Percentiles rank a stretch among this genome's conserved stretches.
Evolutionary conservation across 208 protist species (phyloP).

Genomic region (Trypanosoma congolense): DNA sequence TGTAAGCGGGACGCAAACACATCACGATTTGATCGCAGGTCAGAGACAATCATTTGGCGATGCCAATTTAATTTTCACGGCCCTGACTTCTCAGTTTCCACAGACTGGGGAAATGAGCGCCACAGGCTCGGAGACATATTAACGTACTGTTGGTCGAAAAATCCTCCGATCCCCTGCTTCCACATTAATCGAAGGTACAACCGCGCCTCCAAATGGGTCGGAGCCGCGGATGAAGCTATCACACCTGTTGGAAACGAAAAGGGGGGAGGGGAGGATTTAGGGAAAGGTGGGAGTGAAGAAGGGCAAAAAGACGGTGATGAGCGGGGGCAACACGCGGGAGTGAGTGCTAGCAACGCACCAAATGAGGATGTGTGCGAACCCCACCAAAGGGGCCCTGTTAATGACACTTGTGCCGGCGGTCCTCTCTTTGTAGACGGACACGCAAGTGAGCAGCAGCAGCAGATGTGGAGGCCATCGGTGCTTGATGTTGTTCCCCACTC

Average conservation of each 20-base stretch:
- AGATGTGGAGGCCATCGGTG: conserved; percentile 13
- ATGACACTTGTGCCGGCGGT: neutral
- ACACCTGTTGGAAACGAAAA: neutral
- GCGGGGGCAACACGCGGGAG: neutral
- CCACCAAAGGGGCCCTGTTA: neutral
- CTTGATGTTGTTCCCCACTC: conserved; percentile 19
- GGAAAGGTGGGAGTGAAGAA: conserved; percentile 15
- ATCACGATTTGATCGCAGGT: conserved; percentile 56
- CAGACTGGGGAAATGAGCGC: conserved; percentile 79
- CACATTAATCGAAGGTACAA: conserved; percentile 83
- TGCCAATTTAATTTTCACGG: conserved; percentile 76
- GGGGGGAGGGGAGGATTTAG: conserved; percentile 2
- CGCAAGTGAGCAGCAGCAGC: neutral
- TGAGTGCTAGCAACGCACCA: neutral
- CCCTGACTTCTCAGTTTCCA: conserved; percentile 40
- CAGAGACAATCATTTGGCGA: conserved; percentile 77
- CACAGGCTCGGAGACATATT: conserved; percentile 66
- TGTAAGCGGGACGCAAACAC: conserved; percentile 76
- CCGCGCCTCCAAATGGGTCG: conserved; percentile 50
- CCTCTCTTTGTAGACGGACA: conserved; percentile 7
- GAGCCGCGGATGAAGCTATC: neutral
- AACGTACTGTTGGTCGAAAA: conserved; percentile 66
- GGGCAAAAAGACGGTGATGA: conserved; percentile 21
- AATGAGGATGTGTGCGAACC: too few species aligned
- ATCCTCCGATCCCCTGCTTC: conserved; percentile 63